These are phyloP conservation scores for Ogataea pilisensis DNA, from an alignment of 805 yeast genomes.

Conservation along the genomic window DNA sequence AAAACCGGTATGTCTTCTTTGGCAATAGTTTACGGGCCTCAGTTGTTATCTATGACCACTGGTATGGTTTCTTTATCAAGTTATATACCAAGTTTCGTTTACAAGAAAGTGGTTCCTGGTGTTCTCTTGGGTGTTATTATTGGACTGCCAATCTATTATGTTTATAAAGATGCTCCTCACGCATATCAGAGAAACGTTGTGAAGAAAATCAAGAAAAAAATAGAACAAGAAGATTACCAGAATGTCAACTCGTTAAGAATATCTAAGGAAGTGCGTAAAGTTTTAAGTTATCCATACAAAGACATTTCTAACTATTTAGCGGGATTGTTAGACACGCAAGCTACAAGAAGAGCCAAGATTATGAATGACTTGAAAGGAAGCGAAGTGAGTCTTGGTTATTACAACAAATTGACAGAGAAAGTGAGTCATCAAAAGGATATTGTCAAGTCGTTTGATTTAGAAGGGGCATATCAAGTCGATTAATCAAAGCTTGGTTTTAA, in stretches of 20 bases:
- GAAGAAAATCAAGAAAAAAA: slow-evolving; percentile 57
- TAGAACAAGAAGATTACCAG: slow-evolving; percentile 69
- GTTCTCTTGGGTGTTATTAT: slow-evolving; percentile 31
- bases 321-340: slow-evolving; percentile 56
- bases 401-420: slow-evolving; percentile 38
- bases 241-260: slow-evolving; percentile 75
- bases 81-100: slow-evolving; percentile 22
- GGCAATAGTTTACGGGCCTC: slow-evolving; percentile 26
- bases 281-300: slow-evolving; percentile 74
- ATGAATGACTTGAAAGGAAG: slow-evolving; percentile 50
- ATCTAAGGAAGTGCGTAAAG: slow-evolving; percentile 76
- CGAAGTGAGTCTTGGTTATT: slow-evolving; percentile 51
- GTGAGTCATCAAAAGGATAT: slow-evolving; percentile 19
- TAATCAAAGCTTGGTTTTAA: slow-evolving; percentile 2
- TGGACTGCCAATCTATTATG: slow-evolving; percentile 38
- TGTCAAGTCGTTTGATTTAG: slow-evolving; percentile 17
- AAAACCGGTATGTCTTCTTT: slow-evolving; percentile 28
- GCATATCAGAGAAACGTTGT: slow-evolving; percentile 86
- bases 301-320: slow-evolving; percentile 75
- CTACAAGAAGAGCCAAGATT: slow-evolving; percentile 52
- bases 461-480: slow-evolving; percentile 6
- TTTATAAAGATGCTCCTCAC: slow-evolving; percentile 78
- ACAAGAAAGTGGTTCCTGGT: slow-evolving; percentile 31
- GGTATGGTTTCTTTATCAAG: slow-evolving; percentile 29
- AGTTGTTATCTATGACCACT: slow-evolving; percentile 25